phyloP scores from a whole-genome alignment of 2,329 filamentous ascomycete species.

The Exophiala sp. region DNA sequence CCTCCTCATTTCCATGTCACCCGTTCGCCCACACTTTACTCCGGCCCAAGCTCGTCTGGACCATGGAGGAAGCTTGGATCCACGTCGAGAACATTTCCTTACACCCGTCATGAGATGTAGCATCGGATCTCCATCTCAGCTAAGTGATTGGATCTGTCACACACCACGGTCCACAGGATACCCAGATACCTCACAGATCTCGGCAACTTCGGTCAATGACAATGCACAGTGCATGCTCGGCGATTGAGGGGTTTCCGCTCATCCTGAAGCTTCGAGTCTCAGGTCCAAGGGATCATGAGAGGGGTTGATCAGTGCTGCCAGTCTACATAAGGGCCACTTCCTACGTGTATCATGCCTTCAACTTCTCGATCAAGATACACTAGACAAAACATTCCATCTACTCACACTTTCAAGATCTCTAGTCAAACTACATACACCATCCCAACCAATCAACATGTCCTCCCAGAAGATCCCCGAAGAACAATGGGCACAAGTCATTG shows the following conservation, averaged over 20 bases:
- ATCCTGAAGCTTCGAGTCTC: slow-evolving; percentile 15
- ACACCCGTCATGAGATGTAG: slow-evolving; percentile 25
- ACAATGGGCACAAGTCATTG: slow-evolving; percentile 90
- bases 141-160: slow-evolving; percentile 8
- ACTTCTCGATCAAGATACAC: neutral
- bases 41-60: neutral
- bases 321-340: slow-evolving; percentile 17
- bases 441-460: slow-evolving; percentile 17
- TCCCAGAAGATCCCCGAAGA: slow-evolving; percentile 64
- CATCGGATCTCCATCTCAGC: slow-evolving; percentile 2
- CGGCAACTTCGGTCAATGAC: neutral
- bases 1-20: slow-evolving; percentile 3
- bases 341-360: neutral
- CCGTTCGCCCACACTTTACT: slow-evolving; percentile 18
- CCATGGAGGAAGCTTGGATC: neutral
- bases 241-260: slow-evolving; percentile 26
- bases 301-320: slow-evolving; percentile 7
- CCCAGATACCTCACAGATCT: slow-evolving; percentile 4
- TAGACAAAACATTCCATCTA: neutral
- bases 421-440: neutral
- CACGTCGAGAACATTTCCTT: slow-evolving; percentile 20
- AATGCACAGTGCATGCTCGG: neutral
- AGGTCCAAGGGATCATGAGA: slow-evolving; percentile 11
- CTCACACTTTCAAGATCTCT: neutral
- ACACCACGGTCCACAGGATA: slow-evolving; percentile 14